Base-by-base conservation (phyloP, 805 yeast species). In the Clavispora asparagi region DNA sequence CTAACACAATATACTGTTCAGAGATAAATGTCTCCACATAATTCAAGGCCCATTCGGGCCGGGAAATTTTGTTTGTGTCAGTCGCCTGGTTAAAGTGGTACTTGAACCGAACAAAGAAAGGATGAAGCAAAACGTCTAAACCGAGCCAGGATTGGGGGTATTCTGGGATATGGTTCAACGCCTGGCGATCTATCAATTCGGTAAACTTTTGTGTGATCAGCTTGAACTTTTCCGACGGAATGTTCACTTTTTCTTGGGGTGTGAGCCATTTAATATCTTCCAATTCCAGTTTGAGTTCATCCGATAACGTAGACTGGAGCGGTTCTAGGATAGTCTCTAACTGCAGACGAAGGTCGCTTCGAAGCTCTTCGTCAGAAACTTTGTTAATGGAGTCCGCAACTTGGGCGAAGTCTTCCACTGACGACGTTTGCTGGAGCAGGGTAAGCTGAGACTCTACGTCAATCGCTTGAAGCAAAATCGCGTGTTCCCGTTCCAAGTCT, bases 41-140 rank as follows among this genome's bases (percentile, higher is more conserved):
- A 14, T 67, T 62, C 48, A 84, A 72, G 4, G 82, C 76, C 84
- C 88, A 85, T 58, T 85, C 91, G 1, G 92, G 91, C 55, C 81
- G 81, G 47, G 83, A 82, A 25, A 79, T 56, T 39, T 79, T 74
- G 55, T 83, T 83, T 0, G 91, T 85, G 30, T 82, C 85, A 35
- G 62, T 67, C 27, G 73, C 65, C 1, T 58, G 39, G 5, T 77
- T 67, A 56, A 85, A 85, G 58, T 86, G 88, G 63, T 65, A 85
- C 36, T 70, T 64, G 57, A 86, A 80, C 37, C 86, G 70, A 11
- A 70, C 53, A 7, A 65, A 64, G 27, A 83, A 67, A 1, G 78
- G 77, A 25, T 63, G 60, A 3, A 77, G 59, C 28, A 85, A 59
- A 0, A 68, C 58, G 37, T 71, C 74, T 36, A 82, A 63, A 0